Percentiles rank a stretch among this genome's conserved stretches.
Evolutionary conservation across 1,284 basidiomycete genomes (phyloP).

Genomic region (Puccinia horiana): DNA sequence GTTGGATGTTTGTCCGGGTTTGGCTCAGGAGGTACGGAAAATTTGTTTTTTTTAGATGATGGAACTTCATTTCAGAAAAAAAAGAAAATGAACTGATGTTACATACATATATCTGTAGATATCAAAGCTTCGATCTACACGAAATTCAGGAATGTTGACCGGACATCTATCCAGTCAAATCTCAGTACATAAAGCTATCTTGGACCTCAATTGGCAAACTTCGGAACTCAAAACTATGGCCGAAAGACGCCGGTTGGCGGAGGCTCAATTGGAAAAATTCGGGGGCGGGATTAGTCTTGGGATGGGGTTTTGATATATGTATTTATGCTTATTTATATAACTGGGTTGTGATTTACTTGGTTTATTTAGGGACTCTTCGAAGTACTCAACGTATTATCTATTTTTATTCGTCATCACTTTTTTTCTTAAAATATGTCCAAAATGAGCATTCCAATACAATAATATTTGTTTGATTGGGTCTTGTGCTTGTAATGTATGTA

Average conservation of each 20-base stretch:
- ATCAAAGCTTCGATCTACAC: conserved; percentile 28
- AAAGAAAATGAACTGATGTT: background rate
- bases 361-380: no score
- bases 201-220: conserved; percentile 23
- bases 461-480: no score
- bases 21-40: conserved; percentile 29
- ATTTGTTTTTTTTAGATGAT: background rate
- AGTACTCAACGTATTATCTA: no score
- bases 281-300: conserved; percentile 47
- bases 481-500: no score
- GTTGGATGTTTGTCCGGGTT: conserved; percentile 39
- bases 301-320: conserved; percentile 38
- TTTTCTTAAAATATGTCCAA: no score
- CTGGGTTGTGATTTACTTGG: no score
- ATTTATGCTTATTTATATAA: no score
- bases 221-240: conserved; percentile 26
- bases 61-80: no score
- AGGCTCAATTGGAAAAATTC: conserved; percentile 36
- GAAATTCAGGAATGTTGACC: conserved; percentile 34
- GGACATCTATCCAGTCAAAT: conserved; percentile 23
- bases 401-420: no score
- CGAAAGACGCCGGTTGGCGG: conserved; percentile 39
- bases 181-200: background rate
- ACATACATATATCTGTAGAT: conserved; percentile 8
- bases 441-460: no score